Evolutionary conservation across 2,329 filamentous ascomycete genomes (phyloP), one percentile per base, ranked within the genome.

Genomic region (Apiospora pterosperma): DNA sequence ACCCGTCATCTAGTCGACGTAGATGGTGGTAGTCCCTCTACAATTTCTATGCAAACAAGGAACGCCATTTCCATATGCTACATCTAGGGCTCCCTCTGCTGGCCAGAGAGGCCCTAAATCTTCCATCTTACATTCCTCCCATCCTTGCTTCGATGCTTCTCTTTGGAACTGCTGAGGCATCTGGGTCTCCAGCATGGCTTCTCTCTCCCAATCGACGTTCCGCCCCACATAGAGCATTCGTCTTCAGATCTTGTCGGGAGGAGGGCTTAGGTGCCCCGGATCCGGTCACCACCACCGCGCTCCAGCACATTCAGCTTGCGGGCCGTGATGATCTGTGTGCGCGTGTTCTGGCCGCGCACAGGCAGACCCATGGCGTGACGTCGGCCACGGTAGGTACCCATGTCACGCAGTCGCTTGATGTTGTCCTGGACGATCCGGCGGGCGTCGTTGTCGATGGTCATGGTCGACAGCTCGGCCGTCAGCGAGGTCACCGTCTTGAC

Each of bases 381-480:
- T 77, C 92, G 89, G 69, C 96, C 96, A 62, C 96, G 84, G 76
- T 97, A 97, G 4, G 90, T 89, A 61, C 94, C 94, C 82, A 97
- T 97, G 73, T 97, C 94, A 76, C 91, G 92, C 77, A 99, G 74
- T 66, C 95, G 84, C 75, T 84, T 84, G 71, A 99, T 97, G 74
- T 98, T 96, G 61, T 97, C 92, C 72, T 90, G 85, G 41, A 97
- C 80, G 65, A 92, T 81, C 75, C 91, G 87, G 73, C 88, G 84
- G 68, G 96, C 84, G 73, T 98, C 94, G 77, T 91, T 97, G 78
- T 97, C 96, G 72, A 98, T 92, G 66, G 91, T 97, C 92, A 99
- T 94, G 63, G 89, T 90, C 19, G 93, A 92, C 44, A 99, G 83
- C 74, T 97, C 92, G 61, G 91, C 91, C 25, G 91, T 96, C 66